A percentile compares a stretch with the other conserved stretches of the same genome.
These are phyloP conservation scores for Phellopilus nigrolimitatus DNA, from an alignment of 1,284 basidiomycete species.

Conservation along the genomic window DNA sequence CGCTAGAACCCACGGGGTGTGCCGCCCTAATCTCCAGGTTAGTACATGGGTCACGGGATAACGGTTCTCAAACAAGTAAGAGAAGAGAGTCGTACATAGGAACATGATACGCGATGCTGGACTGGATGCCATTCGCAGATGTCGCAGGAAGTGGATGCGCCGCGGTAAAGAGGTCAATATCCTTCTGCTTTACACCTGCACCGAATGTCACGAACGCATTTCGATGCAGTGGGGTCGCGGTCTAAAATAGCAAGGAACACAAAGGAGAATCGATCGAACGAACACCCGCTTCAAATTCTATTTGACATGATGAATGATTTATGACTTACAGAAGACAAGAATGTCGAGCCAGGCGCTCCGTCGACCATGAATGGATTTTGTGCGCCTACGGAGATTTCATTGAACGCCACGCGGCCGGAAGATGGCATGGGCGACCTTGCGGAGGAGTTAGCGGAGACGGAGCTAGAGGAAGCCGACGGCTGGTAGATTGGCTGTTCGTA, in stretches of 20 bases:
- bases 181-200: slow-evolving; percentile 76
- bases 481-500: slow-evolving; percentile 9
- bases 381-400: not conserved
- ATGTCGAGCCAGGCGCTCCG: not conserved
- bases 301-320: not conserved
- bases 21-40: slow-evolving; percentile 45
- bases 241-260: too few species aligned
- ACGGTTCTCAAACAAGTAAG: slow-evolving; percentile 14
- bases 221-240: slow-evolving; percentile 51
- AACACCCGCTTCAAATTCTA: not conserved
- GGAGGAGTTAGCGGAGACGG: not conserved
- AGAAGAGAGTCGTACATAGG: slow-evolving; percentile 59
- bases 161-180: slow-evolving; percentile 74
- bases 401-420: not conserved
- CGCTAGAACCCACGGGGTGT: slow-evolving; percentile 73
- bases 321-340: slow-evolving; percentile 4
- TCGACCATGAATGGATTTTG: not conserved
- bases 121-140: slow-evolving; percentile 42
- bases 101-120: slow-evolving; percentile 75
- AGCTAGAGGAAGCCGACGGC: slow-evolving; percentile 7
- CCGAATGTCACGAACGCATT: slow-evolving; percentile 80
- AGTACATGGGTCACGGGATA: slow-evolving; percentile 17
- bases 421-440: not conserved
- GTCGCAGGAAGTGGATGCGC: slow-evolving; percentile 60
- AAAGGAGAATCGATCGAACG: too few species aligned